Percentiles rank a stretch among this genome's conserved stretches.
Evolutionary conservation across 106 monocot genomes (phyloP).

Genomic region (Dactylorhiza incarnata): DNA sequence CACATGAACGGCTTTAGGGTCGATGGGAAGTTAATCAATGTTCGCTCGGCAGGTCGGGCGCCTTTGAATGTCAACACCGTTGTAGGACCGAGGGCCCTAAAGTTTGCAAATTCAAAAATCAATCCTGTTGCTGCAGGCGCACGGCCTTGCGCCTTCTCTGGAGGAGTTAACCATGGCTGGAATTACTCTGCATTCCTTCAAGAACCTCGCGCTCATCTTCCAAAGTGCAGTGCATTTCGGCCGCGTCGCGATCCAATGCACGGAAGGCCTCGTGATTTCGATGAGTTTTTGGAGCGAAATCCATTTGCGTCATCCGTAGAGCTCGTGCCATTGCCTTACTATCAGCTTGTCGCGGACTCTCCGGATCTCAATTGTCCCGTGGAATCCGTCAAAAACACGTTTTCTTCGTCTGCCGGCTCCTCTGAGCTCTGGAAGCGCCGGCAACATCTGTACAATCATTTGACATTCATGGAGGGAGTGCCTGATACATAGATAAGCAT

Average conservation of each 20-base stretch:
- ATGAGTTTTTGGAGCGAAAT: background rate
- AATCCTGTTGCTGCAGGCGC: background rate
- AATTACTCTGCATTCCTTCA: background rate
- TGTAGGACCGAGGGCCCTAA: conserved; percentile 3
- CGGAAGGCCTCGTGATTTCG: background rate
- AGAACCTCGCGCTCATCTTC: background rate
- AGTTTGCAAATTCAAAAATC: background rate
- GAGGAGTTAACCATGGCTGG: background rate
- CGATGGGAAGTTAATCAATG: conserved; percentile 34
- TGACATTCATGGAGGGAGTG: background rate
- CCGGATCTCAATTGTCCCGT: too few species aligned
- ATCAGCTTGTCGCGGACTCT: background rate
- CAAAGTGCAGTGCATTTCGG: background rate
- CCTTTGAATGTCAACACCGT: conserved; percentile 7
- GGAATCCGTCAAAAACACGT: background rate
- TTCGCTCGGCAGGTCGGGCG: conserved; percentile 19
- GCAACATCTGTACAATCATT: background rate
- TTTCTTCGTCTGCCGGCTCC: background rate
- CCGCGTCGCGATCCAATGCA: background rate
- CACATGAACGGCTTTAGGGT: conserved; percentile 49
- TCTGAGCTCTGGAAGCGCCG: background rate
- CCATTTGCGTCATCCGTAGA: background rate
- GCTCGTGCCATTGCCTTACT: background rate
- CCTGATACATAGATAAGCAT: too few species aligned
- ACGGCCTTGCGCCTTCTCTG: background rate